Evolutionary conservation across 495 filamentous ascomycete genomes (phyloP).

Genomic region (Neurospora sp.): DNA sequence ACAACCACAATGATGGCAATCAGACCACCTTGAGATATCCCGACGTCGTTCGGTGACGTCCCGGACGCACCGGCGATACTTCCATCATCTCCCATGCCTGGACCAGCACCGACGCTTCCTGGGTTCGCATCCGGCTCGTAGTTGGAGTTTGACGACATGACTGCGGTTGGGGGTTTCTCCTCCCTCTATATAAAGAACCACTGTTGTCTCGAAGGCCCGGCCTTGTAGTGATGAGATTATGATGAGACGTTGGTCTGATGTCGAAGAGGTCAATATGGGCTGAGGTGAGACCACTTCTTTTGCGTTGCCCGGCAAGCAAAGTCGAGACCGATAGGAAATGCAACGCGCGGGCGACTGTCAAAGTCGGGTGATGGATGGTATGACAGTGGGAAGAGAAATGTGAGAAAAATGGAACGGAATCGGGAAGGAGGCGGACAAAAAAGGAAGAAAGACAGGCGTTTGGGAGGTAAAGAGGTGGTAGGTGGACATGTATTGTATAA

Average conservation of each 20-base stretch:
- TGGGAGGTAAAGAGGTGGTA: background rate
- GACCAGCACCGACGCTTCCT: constrained; percentile 3
- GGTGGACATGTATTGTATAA: background rate
- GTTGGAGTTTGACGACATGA: constrained; percentile 3
- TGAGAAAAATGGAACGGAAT: background rate
- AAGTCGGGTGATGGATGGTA: background rate
- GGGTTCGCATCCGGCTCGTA: constrained; percentile 5
- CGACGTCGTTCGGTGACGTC: constrained; percentile 34
- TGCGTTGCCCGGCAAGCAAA: background rate
- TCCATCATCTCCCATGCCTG: constrained; percentile 22
- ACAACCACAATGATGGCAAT: constrained; percentile 55
- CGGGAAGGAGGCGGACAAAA: background rate
- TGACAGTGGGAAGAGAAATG: background rate
- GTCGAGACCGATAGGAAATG: background rate
- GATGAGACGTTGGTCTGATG: background rate
- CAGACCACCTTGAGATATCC: constrained; percentile 47
- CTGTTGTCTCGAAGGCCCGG: background rate
- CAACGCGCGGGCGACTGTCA: background rate
- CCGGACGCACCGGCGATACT: constrained; percentile 47
- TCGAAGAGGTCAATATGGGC: background rate
- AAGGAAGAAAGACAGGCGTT: background rate
- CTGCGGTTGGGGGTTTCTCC: background rate
- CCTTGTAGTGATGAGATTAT: background rate
- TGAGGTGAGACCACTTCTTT: background rate
- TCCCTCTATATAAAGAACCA: background rate